Conservation (phyloP, 306 rosid species). For the Chamaecrista fasciculata region DNA sequence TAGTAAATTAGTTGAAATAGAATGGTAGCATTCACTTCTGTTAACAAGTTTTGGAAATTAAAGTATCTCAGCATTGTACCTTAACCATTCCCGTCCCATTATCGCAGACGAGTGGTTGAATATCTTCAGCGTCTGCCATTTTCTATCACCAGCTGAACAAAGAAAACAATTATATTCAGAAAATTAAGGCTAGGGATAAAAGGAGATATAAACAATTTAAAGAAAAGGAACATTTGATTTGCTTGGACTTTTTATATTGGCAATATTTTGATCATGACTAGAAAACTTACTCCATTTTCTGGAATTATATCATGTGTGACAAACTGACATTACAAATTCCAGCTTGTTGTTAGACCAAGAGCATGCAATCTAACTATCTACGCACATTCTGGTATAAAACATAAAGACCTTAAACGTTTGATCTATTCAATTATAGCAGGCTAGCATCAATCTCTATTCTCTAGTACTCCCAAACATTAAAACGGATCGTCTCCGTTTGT, state of each 20-base stretch:
- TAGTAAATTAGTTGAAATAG: neutral
- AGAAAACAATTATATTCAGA: neutral
- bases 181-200: neutral
- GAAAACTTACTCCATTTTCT: neutral
- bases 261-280: neutral
- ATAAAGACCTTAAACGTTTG: neutral
- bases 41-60: neutral
- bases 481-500: neutral
- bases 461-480: neutral
- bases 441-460: neutral
- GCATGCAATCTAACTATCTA: neutral
- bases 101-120: constrained; percentile 90
- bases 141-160: constrained; percentile 36
- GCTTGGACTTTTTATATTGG: neutral
- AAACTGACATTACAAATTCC: neutral
- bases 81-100: constrained; percentile 96
- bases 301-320: neutral
- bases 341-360: neutral
- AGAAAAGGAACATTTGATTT: neutral
- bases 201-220: neutral
- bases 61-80: constrained; percentile 36
- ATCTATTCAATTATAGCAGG: neutral
- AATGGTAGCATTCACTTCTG: neutral
- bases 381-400: neutral
- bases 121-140: constrained; percentile 89